Evolutionary conservation across 306 rosid genomes (phyloP), one percentile per base, ranked within the genome.

Genomic region (Rosa lucieae): DNA sequence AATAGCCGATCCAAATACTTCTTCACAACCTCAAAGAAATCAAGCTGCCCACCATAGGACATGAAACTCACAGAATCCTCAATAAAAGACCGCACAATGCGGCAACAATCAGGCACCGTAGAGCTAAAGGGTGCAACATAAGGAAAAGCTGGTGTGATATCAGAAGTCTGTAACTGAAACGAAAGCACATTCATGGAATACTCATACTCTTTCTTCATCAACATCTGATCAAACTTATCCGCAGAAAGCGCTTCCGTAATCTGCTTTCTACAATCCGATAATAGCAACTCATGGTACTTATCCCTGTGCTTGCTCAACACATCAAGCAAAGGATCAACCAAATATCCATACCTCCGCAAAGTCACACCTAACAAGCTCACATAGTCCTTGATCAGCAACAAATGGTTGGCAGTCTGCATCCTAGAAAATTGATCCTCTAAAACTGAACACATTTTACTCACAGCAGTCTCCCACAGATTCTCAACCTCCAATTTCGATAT

Each of bases 21-120:
- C 93, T 96, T 96, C 76, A 91, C 98, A 51, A 92, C 96, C 55
- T 89, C 98, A 76, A 89, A 93, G 85, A 96, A 96, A 78, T 96
- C 99, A 74, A 96, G 85, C 86, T 96, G 99, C 82, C 99, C 99
- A 0, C 99, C 98, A 73, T 96, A 80, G 0, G 99, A 96, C 99
- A 96, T 96, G 85, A 96, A 96, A 82, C 99, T 96, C 71, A 93
- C 98, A 32, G 99, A 93, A 82, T 96, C 99, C 90, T 96, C 99
- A 49, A 96, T 77, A 74, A 96, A 96, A 20, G 99, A 96, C 85
- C 99, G 82, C 78, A 96, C 94, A 80, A 96, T 96, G 29, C 99
- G 90, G 85, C 99, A 96, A 86, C 99, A 91, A 85, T 96, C 99
- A 0, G 99, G 99, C 77, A 96, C 99, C 0, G 98, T 96, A 6